Percentiles rank a stretch among this genome's conserved stretches.
phyloP scores from a whole-genome alignment of 1,284 basidiomycete species.

The Cerioporus squamosus region DNA sequence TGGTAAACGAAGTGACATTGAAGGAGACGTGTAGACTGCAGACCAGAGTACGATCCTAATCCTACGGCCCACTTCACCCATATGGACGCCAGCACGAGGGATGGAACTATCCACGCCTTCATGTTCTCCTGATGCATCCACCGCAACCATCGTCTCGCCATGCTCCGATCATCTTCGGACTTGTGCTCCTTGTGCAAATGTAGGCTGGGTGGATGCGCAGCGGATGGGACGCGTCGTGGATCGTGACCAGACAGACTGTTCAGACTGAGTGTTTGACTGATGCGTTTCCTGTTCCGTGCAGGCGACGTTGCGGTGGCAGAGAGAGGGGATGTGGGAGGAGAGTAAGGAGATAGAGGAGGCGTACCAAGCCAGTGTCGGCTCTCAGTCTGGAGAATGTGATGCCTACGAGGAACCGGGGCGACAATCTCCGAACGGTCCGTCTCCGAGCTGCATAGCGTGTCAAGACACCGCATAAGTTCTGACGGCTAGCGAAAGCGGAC shows the following conservation, averaged over 20 bases:
- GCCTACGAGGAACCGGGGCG: slow-evolving; percentile 35
- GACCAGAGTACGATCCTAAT: slow-evolving; percentile 84
- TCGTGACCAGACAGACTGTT: slow-evolving; percentile 41
- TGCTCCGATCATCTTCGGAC: slow-evolving; percentile 44
- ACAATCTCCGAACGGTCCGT: slow-evolving; percentile 32
- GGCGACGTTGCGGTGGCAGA: slow-evolving; percentile 22
- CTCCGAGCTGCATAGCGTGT: slow-evolving; percentile 24
- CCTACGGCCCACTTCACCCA: slow-evolving; percentile 73
- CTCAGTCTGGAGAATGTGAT: slow-evolving; percentile 34
- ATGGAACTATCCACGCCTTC: slow-evolving; percentile 60
- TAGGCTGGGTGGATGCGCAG: slow-evolving; percentile 21
- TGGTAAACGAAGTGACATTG: slow-evolving; percentile 11
- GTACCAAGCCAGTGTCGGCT: slow-evolving; percentile 37
- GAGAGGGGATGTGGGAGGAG: slow-evolving; percentile 31
- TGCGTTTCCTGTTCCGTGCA: slow-evolving; percentile 13
- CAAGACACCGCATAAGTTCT: neutral
- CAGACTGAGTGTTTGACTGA: slow-evolving; percentile 37
- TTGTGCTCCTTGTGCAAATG: slow-evolving; percentile 19
- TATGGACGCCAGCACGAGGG: slow-evolving; percentile 52
- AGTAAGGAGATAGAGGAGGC: slow-evolving; percentile 32
- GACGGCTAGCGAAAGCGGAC: slow-evolving; percentile 9
- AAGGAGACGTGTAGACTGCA: slow-evolving; percentile 31
- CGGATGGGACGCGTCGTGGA: slow-evolving; percentile 19
- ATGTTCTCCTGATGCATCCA: slow-evolving; percentile 79
- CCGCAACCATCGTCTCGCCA: slow-evolving; percentile 66